These are phyloP conservation scores for Westerdykella aurantiaca DNA, from an alignment of 2,329 filamentous ascomycete genomes.

Conservation along the genomic window DNA sequence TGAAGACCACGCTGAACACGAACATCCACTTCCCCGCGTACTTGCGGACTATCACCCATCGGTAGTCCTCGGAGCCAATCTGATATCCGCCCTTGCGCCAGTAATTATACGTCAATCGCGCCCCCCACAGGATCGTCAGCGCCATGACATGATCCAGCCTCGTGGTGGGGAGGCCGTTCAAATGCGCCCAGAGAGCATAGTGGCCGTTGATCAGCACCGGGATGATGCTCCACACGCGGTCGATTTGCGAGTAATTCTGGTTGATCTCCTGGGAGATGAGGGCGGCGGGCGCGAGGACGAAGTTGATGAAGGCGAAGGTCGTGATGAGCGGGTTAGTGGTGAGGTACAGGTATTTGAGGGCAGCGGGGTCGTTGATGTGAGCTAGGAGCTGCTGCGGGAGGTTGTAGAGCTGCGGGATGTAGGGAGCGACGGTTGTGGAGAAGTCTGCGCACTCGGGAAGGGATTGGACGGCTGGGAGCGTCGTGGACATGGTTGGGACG, in stretches of 20 bases:
- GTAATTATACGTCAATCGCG: constrained; percentile 93
- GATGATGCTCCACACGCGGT: constrained; percentile 84
- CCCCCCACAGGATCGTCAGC: constrained; percentile 73
- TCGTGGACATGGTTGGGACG: constrained; percentile 27
- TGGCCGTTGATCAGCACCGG: constrained; percentile 83
- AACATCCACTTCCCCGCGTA: constrained; percentile 66
- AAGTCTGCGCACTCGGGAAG: constrained; percentile 73
- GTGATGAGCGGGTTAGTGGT: constrained; percentile 81
- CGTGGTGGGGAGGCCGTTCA: constrained; percentile 63
- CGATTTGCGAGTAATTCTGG: constrained; percentile 93
- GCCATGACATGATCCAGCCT: constrained; percentile 67
- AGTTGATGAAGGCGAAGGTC: constrained; percentile 61
- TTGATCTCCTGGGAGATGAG: constrained; percentile 77
- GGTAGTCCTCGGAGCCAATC: constrained; percentile 88
- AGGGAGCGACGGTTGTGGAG: constrained; percentile 68
- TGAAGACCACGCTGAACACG: constrained; percentile 84
- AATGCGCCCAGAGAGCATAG: constrained; percentile 73
- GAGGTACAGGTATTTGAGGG: constrained; percentile 66
- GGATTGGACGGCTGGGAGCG: constrained; percentile 64
- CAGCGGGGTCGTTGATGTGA: constrained; percentile 54
- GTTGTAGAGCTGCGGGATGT: constrained; percentile 57
- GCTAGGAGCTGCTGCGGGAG: constrained; percentile 46
- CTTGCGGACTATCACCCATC: constrained; percentile 73
- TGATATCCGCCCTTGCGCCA: constrained; percentile 90
- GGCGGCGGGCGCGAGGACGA: constrained; percentile 66